These are phyloP conservation scores for Eutypella sp. DNA, from an alignment of 2,329 filamentous ascomycete genomes.

Conservation along the genomic window DNA sequence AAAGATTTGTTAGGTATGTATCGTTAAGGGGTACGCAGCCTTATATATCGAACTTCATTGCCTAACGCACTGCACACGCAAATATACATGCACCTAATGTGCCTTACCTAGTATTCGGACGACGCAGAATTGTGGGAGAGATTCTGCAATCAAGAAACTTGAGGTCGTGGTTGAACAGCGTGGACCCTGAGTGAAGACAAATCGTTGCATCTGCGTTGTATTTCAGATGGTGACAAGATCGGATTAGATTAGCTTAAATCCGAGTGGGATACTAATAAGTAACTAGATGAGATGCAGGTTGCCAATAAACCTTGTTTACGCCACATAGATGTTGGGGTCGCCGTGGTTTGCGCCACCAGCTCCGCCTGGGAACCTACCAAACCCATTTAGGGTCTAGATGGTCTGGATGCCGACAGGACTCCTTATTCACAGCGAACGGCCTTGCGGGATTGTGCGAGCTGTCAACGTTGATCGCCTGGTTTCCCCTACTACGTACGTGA, in stretches of 20 bases:
- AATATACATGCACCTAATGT: too few relatives aligned
- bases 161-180: too few relatives aligned
- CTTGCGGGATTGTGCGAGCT: background rate
- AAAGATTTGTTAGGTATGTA: too few relatives aligned
- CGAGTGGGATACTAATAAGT: background rate
- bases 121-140: too few relatives aligned
- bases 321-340: conserved; percentile 15
- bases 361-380: conserved; percentile 9
- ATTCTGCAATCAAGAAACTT: too few relatives aligned
- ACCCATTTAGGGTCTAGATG: conserved; percentile 13
- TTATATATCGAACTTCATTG: too few relatives aligned
- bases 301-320: conserved; percentile 20
- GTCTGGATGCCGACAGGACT: conserved; percentile 12
- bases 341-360: conserved; percentile 11
- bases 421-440: background rate
- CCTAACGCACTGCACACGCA: too few relatives aligned
- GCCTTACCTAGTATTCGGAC: too few relatives aligned
- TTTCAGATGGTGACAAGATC: background rate
- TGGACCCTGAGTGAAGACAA: background rate
- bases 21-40: too few relatives aligned
- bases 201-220: background rate
- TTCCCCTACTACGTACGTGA: background rate
- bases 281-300: conserved; percentile 8
- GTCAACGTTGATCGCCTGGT: background rate
- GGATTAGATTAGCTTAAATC: background rate